A percentile compares a stretch with the other conserved stretches of the same genome.
Conservation (phyloP, 2,329 filamentous ascomycete species). For the Lachnum nothofagi region DNA sequence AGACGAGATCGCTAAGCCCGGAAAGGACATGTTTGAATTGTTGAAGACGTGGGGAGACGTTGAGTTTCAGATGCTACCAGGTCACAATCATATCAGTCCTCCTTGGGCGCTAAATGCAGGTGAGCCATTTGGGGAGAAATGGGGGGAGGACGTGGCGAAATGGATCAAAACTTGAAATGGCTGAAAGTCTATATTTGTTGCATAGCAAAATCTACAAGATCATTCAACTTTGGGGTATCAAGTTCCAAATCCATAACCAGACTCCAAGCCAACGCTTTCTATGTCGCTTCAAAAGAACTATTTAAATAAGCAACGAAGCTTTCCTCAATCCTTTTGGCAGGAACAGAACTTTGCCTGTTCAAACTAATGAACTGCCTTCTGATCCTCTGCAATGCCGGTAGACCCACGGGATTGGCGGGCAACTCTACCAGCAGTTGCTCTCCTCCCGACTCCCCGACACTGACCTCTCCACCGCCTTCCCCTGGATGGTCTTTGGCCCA, state of each 20-base stretch:
- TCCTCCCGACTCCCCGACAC: constrained; percentile 22
- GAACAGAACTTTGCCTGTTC: constrained; percentile 62
- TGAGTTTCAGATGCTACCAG: constrained; percentile 17
- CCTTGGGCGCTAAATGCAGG: constrained; percentile 25
- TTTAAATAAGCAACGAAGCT: constrained; percentile 65
- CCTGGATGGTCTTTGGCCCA: constrained; percentile 60
- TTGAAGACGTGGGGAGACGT: constrained; percentile 24
- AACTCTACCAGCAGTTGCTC: constrained; percentile 58
- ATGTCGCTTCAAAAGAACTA: constrained; percentile 49
- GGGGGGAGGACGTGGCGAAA: constrained; percentile 25
- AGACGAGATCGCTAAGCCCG: constrained; percentile 28
- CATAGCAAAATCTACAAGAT: neutral
- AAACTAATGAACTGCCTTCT: constrained; percentile 72
- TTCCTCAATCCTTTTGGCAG: constrained; percentile 52
- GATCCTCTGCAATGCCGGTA: constrained; percentile 73
- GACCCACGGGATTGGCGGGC: constrained; percentile 58
- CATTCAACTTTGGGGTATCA: constrained; percentile 7
- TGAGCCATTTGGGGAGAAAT: constrained; percentile 26
- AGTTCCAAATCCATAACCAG: constrained; percentile 7
- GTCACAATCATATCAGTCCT: constrained; percentile 33
- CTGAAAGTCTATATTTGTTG: neutral
- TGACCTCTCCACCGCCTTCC: constrained; percentile 56
- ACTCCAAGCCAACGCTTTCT: constrained; percentile 1
- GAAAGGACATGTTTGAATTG: constrained; percentile 25
- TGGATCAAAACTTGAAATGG: constrained; percentile 25